These are phyloP conservation scores for Verticillium tricorpus DNA, from an alignment of 2,329 filamentous ascomycete species.

Conservation along the genomic window DNA sequence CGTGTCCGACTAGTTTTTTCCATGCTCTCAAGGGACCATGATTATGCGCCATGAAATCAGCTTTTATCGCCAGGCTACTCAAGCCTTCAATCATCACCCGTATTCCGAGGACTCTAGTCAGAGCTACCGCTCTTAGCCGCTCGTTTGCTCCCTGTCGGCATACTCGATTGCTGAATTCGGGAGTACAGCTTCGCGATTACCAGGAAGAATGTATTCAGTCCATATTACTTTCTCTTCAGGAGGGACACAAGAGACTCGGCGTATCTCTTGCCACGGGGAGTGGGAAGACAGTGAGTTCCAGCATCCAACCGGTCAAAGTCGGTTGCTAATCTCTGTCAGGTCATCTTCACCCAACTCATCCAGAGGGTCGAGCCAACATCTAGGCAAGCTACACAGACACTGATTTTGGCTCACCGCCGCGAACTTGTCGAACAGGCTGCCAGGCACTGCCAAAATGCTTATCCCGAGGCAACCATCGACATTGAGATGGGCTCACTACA, in stretches of 20 bases:
- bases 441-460: conserved; percentile 73
- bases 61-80: not conserved
- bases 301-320: not conserved
- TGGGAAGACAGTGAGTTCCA: conserved; percentile 69
- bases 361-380: conserved; percentile 61
- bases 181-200: conserved; percentile 68
- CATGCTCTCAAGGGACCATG: not conserved
- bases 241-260: conserved; percentile 74
- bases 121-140: not conserved
- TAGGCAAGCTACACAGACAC: conserved; percentile 63
- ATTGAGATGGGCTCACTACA: conserved; percentile 83
- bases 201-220: conserved; percentile 89
- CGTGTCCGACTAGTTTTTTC: not conserved
- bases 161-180: conserved; percentile 5
- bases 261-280: conserved; percentile 84
- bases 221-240: conserved; percentile 62
- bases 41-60: not conserved
- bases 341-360: conserved; percentile 96
- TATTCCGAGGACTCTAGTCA: not conserved
- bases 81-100: not conserved
- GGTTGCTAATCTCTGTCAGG: conserved; percentile 38
- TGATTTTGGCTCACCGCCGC: conserved; percentile 87
- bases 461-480: conserved; percentile 76
- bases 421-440: conserved; percentile 95
- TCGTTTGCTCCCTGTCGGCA: not conserved